Evolutionary conservation across 2,329 filamentous ascomycete genomes (phyloP).

Genomic region (Fusarium sp.): DNA sequence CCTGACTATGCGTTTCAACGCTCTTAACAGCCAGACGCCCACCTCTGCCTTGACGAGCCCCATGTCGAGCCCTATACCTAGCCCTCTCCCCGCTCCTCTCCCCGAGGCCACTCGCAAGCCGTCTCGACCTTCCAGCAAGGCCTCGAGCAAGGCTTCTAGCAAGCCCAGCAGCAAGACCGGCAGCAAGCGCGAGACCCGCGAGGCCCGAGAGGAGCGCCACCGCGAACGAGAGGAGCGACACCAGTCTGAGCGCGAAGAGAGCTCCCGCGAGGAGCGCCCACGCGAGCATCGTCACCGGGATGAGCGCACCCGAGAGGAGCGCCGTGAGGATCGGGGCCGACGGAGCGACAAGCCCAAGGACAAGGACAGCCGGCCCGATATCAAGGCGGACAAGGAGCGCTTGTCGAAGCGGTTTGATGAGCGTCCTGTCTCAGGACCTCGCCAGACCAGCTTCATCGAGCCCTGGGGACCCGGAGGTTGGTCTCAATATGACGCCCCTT

Average conservation of each 20-base stretch:
- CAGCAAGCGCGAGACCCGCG: slow-evolving; percentile 44
- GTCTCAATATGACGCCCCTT: slow-evolving; percentile 40
- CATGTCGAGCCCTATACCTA: slow-evolving; percentile 37
- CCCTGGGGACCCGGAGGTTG: slow-evolving; percentile 47
- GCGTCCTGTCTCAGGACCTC: slow-evolving; percentile 40
- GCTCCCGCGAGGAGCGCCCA: slow-evolving; percentile 34
- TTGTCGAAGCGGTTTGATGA: slow-evolving; percentile 51
- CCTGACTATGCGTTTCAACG: slow-evolving; percentile 44
- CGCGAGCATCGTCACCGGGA: slow-evolving; percentile 28
- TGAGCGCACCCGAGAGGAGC: slow-evolving; percentile 38
- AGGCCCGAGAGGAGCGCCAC: slow-evolving; percentile 41
- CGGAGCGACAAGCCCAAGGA: slow-evolving; percentile 42
- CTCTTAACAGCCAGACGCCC: slow-evolving; percentile 36
- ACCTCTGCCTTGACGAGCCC: slow-evolving; percentile 40
- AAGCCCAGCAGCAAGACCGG: slow-evolving; percentile 37
- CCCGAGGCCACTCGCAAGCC: slow-evolving; percentile 39
- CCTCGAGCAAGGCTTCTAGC: slow-evolving; percentile 45
- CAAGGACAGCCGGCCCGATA: slow-evolving; percentile 42
- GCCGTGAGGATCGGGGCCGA: slow-evolving; percentile 39
- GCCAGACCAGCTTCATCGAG: slow-evolving; percentile 49
- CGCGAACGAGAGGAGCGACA: slow-evolving; percentile 37
- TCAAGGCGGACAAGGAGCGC: slow-evolving; percentile 49
- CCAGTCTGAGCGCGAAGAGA: slow-evolving; percentile 36
- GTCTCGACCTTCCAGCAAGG: slow-evolving; percentile 43
- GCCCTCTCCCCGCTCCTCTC: slow-evolving; percentile 38